Percentiles rank a stretch among this genome's conserved stretches.
phyloP scores from a whole-genome alignment of 768 basidiomycete species.

The Udeniomyces megalosporus region DNA sequence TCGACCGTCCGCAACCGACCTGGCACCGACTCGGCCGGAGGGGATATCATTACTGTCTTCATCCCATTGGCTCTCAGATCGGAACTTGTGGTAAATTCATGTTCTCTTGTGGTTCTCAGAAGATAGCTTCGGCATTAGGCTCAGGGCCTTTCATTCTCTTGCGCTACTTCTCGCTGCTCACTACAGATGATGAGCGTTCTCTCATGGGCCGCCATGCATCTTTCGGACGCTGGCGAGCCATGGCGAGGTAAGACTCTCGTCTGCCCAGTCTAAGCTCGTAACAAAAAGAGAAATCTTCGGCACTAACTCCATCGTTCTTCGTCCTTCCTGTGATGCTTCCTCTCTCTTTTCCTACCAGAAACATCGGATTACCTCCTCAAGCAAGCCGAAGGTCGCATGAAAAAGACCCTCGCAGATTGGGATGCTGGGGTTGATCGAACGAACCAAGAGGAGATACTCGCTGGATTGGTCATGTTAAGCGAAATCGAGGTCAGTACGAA shows the following conservation, averaged over 20 bases:
- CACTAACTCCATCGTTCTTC: neutral
- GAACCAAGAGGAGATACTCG: conserved; percentile 6
- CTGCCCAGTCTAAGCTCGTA: no score
- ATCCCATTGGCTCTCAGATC: conserved; percentile 9
- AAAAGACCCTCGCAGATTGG: neutral
- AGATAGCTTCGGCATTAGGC: no score
- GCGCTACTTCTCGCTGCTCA: no score
- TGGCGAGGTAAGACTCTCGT: neutral
- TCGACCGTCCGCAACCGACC: neutral
- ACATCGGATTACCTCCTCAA: neutral
- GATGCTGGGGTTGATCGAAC: neutral
- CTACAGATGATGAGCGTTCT: conserved; percentile 9
- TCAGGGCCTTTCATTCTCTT: neutral
- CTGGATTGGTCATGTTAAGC: conserved; percentile 5
- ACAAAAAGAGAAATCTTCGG: no score
- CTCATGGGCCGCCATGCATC: conserved; percentile 14
- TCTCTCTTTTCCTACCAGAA: neutral
- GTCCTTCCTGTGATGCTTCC: neutral
- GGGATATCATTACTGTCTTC: conserved; percentile 10
- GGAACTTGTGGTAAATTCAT: conserved; percentile 1
- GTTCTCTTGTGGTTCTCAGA: no score
- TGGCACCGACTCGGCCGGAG: neutral
- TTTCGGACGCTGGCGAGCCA: conserved; percentile 7
- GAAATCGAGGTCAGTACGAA: conserved; percentile 15
- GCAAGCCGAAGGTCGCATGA: neutral